phyloP scores from a whole-genome alignment of 345 rosid species.

The Barbarea vulgaris region DNA sequence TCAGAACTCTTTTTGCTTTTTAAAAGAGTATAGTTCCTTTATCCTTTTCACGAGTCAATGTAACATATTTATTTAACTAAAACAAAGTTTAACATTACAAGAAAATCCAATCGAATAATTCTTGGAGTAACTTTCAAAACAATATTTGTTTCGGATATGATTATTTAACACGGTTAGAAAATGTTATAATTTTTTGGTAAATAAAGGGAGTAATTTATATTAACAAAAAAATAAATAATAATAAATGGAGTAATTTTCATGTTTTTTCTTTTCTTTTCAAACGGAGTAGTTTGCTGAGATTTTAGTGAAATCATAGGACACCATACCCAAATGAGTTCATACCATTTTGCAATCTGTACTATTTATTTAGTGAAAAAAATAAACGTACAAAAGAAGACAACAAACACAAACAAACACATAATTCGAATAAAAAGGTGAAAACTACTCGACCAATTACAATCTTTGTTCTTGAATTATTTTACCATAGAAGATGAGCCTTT shows the following conservation, averaged over 20 bases:
- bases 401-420: neutral
- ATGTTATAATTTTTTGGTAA: neutral
- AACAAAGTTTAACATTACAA: neutral
- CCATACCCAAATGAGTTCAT: no score
- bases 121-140: neutral
- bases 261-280: no score
- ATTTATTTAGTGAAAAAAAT: no score
- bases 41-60: slow-evolving; percentile 14
- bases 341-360: no score
- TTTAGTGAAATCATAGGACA: no score
- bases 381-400: neutral
- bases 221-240: no score
- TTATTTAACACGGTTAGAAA: neutral
- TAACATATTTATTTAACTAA: neutral
- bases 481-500: neutral
- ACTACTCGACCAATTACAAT: neutral
- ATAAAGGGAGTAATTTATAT: neutral
- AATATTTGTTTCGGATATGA: neutral
- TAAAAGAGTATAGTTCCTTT: slow-evolving; percentile 8
- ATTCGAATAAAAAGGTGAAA: neutral
- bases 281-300: no score
- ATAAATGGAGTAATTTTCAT: no score
- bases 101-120: neutral
- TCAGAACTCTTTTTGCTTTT: slow-evolving; percentile 3
- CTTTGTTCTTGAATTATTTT: neutral